Conservation (phyloP, 106 monocot species). For the Dendrobium officinale region DNA sequence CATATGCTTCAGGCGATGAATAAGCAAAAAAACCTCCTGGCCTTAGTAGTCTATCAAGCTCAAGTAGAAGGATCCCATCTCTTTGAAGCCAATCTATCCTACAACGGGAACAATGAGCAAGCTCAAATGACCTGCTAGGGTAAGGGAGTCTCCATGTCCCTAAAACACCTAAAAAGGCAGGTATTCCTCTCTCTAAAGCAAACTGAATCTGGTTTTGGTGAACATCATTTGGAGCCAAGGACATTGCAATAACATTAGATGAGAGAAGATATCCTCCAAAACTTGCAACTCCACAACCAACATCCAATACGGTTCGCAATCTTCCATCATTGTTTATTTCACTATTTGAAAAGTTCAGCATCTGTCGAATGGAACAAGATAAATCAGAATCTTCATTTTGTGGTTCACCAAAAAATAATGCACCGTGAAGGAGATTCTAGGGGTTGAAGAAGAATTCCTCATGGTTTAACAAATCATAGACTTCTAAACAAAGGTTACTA, state of each 20-base stretch:
- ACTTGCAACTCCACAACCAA: slow-evolving; percentile 74
- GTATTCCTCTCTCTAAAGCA: slow-evolving; percentile 70
- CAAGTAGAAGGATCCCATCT: slow-evolving; percentile 64
- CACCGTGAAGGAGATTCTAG: not conserved
- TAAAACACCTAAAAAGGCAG: slow-evolving; percentile 59
- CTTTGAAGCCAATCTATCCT: slow-evolving; percentile 79
- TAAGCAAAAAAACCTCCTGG: slow-evolving; percentile 72
- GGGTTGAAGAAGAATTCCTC: not conserved
- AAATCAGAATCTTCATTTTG: not conserved
- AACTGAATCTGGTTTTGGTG: slow-evolving; percentile 79
- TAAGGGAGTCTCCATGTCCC: slow-evolving; percentile 64
- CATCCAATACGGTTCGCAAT: slow-evolving; percentile 50
- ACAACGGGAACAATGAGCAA: slow-evolving; percentile 78
- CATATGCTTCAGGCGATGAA: slow-evolving; percentile 77
- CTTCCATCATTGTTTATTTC: slow-evolving; percentile 51
- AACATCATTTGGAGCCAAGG: slow-evolving; percentile 71
- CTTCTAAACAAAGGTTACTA: not conserved
- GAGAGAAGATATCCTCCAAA: slow-evolving; percentile 73
- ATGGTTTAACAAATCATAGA: not conserved
- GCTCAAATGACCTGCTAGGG: slow-evolving; percentile 63
- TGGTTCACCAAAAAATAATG: not conserved
- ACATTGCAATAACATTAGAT: slow-evolving; percentile 59
- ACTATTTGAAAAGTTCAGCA: slow-evolving; percentile 50
- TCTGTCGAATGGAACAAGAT: slow-evolving; percentile 25
- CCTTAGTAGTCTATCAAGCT: slow-evolving; percentile 58